Percentiles rank a stretch among this genome's conserved stretches.
phyloP scores from a whole-genome alignment of 768 basidiomycete genomes.

The Suillus sp. region DNA sequence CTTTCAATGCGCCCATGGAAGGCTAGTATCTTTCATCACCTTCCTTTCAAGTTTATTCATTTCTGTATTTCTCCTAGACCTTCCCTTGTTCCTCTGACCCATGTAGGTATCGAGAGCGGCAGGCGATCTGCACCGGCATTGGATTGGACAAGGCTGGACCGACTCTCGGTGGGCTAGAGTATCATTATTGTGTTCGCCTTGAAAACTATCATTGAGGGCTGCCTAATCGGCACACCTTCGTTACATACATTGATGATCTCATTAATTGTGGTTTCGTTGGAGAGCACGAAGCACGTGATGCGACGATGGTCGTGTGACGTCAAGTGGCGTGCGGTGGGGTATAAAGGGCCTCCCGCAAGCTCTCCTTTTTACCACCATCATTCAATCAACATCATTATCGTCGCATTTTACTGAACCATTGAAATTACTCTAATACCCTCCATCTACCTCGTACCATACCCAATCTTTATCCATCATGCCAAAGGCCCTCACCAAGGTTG shows the following conservation, averaged over 20 bases:
- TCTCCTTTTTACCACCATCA: neutral
- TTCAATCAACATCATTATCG: slow-evolving; percentile 8
- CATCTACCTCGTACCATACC: slow-evolving; percentile 15
- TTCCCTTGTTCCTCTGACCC: slow-evolving; percentile 53
- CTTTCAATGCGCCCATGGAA: slow-evolving; percentile 96
- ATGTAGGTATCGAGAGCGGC: slow-evolving; percentile 25
- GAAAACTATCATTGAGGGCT: neutral
- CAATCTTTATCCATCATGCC: slow-evolving; percentile 35
- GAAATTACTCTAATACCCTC: slow-evolving; percentile 17
- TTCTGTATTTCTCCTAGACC: slow-evolving; percentile 40
- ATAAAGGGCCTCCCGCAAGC: neutral
- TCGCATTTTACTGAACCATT: slow-evolving; percentile 10
- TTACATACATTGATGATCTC: slow-evolving; percentile 6
- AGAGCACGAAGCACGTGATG: slow-evolving; percentile 5
- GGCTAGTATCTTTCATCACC: slow-evolving; percentile 42
- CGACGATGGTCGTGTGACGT: slow-evolving; percentile 29
- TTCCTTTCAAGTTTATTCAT: neutral
- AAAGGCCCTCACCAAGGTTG: slow-evolving; percentile 61
- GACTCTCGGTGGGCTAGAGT: neutral
- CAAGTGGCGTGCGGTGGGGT: slow-evolving; percentile 12
- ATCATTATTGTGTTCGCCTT: neutral
- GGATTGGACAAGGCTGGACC: slow-evolving; percentile 27
- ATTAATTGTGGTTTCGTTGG: neutral
- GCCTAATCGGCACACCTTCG: slow-evolving; percentile 1
- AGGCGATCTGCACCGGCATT: slow-evolving; percentile 17